Conservation (phyloP, 148 eudicot species). For the Vaccinium corymbosum region DNA sequence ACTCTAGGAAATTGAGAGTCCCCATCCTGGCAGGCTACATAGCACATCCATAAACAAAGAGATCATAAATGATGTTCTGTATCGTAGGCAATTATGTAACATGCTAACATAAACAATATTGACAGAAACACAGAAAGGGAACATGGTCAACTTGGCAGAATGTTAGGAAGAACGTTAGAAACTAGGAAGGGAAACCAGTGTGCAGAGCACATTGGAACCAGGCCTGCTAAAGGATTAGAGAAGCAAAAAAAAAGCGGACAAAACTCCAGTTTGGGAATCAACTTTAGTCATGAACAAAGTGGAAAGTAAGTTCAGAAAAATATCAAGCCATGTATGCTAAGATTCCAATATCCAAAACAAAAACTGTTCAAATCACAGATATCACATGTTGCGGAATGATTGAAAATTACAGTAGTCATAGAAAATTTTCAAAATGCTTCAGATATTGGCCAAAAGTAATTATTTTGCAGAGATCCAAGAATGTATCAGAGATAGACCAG, state of each 20-base stretch:
- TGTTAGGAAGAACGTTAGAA: neutral
- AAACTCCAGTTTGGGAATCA: neutral
- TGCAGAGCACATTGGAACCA: neutral
- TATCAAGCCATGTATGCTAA: neutral
- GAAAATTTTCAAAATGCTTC: neutral
- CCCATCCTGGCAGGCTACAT: slow-evolving; percentile 54
- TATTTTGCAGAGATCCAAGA: neutral
- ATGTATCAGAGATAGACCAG: neutral
- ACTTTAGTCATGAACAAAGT: neutral
- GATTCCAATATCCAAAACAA: neutral
- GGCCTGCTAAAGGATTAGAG: neutral
- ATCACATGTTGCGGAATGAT: neutral
- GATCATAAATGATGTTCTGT: neutral
- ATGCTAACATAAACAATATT: neutral
- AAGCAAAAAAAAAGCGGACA: neutral
- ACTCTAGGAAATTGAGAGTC: slow-evolving; percentile 59
- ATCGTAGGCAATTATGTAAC: neutral
- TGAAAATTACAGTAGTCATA: too few species aligned
- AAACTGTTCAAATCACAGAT: neutral
- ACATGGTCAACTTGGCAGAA: neutral
- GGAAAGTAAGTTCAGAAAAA: neutral
- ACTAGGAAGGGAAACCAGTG: neutral
- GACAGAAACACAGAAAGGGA: neutral
- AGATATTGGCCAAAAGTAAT: neutral
- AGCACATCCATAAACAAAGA: slow-evolving; percentile 8